Evolutionary conservation across 2,329 filamentous ascomycete genomes (phyloP).

Genomic region (Aspergillus sp.): DNA sequence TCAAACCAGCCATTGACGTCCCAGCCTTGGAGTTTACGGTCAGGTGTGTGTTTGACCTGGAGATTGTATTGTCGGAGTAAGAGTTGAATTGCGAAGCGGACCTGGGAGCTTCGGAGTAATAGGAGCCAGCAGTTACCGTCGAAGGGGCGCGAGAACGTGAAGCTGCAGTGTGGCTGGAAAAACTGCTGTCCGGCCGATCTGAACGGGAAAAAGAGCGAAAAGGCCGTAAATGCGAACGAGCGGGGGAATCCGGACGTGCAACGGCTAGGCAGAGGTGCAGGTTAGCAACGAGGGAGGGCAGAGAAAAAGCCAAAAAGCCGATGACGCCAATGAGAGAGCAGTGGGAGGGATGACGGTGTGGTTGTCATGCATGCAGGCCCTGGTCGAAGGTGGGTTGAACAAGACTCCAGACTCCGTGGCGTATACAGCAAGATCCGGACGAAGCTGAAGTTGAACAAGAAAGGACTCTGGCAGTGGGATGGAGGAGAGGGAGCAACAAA

Average conservation of each 20-base stretch:
- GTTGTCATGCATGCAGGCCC: constrained; percentile 13
- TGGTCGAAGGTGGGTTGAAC: constrained; percentile 2
- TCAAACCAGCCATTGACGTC: constrained; percentile 60
- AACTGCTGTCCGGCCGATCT: constrained; percentile 31
- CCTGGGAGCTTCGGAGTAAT: constrained; percentile 20
- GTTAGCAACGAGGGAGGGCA: constrained; percentile 24
- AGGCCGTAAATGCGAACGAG: constrained; percentile 33
- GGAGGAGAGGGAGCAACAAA: background rate
- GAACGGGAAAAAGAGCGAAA: constrained; percentile 32
- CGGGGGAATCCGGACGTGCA: constrained; percentile 30
- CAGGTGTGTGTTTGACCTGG: constrained; percentile 24
- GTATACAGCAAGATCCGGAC: constrained; percentile 6
- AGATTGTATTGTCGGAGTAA: constrained; percentile 25
- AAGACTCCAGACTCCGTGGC: constrained; percentile 13
- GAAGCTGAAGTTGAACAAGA: constrained; percentile 1
- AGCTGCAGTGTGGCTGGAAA: constrained; percentile 28
- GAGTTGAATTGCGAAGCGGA: constrained; percentile 18
- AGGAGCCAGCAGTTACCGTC: constrained; percentile 19
- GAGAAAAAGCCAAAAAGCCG: constrained; percentile 1
- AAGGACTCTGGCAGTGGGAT: background rate
- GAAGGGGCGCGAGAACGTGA: constrained; percentile 28
- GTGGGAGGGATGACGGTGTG: constrained; percentile 12
- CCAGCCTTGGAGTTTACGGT: constrained; percentile 41
- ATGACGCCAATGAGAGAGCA: constrained; percentile 12
- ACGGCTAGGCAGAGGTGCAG: constrained; percentile 23